These are phyloP conservation scores for Lipomyces mesembrius DNA, from an alignment of 805 yeast genomes.

Conservation along the genomic window DNA sequence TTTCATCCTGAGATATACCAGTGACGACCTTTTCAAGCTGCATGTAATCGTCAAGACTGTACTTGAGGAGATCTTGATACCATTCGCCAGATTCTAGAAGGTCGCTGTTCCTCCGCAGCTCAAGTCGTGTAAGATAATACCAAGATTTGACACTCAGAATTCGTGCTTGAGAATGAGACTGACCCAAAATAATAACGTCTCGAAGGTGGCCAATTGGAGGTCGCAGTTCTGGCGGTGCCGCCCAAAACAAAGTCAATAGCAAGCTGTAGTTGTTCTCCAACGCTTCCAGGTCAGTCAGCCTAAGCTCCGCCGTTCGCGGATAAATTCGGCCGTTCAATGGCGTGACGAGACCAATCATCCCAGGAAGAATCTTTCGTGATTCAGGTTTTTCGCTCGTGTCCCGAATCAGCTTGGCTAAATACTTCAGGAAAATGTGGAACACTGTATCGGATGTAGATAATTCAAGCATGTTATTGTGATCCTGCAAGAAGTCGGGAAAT, in stretches of 20 bases:
- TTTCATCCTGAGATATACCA: conserved; percentile 24
- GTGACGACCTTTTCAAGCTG: conserved; percentile 26
- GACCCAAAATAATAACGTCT: conserved; percentile 38
- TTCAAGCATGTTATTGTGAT: conserved; percentile 25
- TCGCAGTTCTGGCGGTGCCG: conserved; percentile 35
- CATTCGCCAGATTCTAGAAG: conserved; percentile 32
- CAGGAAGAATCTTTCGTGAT: conserved; percentile 26
- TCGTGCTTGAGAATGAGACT: conserved; percentile 40
- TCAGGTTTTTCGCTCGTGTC: conserved; percentile 13
- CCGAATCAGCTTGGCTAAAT: conserved; percentile 31
- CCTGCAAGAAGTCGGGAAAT: conserved; percentile 39
- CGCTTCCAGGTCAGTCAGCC: conserved; percentile 37
- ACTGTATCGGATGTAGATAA: conserved; percentile 37
- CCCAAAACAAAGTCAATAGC: conserved; percentile 40
- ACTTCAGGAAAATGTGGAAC: conserved; percentile 39
- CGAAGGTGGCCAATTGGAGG: conserved; percentile 38
- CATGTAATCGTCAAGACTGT: conserved; percentile 31
- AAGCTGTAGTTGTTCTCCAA: conserved; percentile 39
- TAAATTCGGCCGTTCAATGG: conserved; percentile 40
- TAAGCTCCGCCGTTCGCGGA: conserved; percentile 32
- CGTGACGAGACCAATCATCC: conserved; percentile 39
- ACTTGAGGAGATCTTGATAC: conserved; percentile 33
- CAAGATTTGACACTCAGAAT: conserved; percentile 41
- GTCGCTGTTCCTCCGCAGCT: conserved; percentile 10
- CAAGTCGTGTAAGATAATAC: conserved; percentile 35